Evolutionary conservation across 2,329 filamentous ascomycete genomes (phyloP).

Genomic region (Dryadomyces quercus-mongolicae): DNA sequence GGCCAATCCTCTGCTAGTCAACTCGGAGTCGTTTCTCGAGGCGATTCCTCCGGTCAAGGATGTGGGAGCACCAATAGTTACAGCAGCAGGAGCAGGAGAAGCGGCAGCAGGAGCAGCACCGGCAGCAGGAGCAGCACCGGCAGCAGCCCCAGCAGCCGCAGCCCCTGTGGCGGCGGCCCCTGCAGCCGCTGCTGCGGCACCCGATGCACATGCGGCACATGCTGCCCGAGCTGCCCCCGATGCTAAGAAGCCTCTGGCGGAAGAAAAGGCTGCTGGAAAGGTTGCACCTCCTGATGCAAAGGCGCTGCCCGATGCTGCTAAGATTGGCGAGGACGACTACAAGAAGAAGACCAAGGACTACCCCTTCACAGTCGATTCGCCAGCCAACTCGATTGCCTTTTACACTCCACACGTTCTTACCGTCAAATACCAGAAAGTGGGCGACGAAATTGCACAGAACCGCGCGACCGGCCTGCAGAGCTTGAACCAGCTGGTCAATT

Average conservation of each 20-base stretch:
- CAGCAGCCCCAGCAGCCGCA: not conserved
- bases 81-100: not conserved
- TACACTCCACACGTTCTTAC: conserved; percentile 56
- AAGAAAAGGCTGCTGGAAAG: not conserved
- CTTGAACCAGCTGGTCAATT: conserved; percentile 66
- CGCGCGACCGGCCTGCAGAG: conserved; percentile 48
- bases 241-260: not conserved
- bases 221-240: conserved; percentile 1
- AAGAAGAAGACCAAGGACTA: conserved; percentile 23
- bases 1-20: conserved; percentile 38
- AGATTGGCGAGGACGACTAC: conserved; percentile 6
- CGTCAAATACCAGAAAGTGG: conserved; percentile 54
- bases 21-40: conserved; percentile 50
- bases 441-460: conserved; percentile 44
- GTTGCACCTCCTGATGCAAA: not conserved
- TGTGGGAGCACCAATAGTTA: not conserved
- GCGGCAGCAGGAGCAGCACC: not conserved
- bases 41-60: conserved; percentile 29
- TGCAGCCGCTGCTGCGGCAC: not conserved
- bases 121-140: not conserved
- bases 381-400: conserved; percentile 59
- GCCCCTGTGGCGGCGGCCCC: not conserved
- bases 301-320: not conserved
- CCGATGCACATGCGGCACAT: not conserved
- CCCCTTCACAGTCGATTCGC: conserved; percentile 51